A percentile compares a stretch with the other conserved stretches of the same genome.
Evolutionary conservation across 1,284 basidiomycete genomes (phyloP).

Genomic region (Apiotrichum mycotoxinovorans): DNA sequence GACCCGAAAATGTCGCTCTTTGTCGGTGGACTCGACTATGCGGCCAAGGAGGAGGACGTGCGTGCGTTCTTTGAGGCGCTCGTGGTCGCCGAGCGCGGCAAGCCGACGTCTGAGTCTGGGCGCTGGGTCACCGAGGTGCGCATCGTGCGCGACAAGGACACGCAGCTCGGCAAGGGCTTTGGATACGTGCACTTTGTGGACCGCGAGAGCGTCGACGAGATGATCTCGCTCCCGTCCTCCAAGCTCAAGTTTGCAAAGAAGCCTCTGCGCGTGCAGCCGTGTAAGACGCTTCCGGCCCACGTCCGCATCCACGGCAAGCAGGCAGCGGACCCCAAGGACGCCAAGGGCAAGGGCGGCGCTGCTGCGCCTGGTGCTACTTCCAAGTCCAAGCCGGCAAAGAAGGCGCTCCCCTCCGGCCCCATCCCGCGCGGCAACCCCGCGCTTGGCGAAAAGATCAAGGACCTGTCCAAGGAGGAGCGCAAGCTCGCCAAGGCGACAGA

Average conservation of each 20-base stretch:
- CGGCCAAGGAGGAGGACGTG: constrained; percentile 83
- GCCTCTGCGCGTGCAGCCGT: constrained; percentile 77
- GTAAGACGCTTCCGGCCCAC: constrained; percentile 58
- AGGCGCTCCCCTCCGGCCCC: constrained; percentile 9
- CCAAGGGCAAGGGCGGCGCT: constrained; percentile 1
- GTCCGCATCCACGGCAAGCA: constrained; percentile 20
- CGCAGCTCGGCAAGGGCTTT: constrained; percentile 96
- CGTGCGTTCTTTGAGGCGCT: constrained; percentile 80
- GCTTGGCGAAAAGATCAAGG: constrained; percentile 70
- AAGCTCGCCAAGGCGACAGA: constrained; percentile 75
- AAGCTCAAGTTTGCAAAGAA: constrained; percentile 86
- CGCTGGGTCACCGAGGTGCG: constrained; percentile 80
- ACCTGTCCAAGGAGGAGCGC: constrained; percentile 77
- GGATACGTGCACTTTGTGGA: constrained; percentile 87
- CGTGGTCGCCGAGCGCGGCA: constrained; percentile 69
- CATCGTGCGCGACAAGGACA: constrained; percentile 84
- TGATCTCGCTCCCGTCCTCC: constrained; percentile 67
- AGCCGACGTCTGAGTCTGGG: constrained; percentile 25
- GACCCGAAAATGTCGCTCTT: constrained; percentile 84
- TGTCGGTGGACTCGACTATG: constrained; percentile 90
- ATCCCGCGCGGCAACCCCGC: constrained; percentile 71
- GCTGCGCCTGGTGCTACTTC: background rate
- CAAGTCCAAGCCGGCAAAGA: constrained; percentile 4
- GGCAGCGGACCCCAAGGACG: background rate
- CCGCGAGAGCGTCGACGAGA: constrained; percentile 80